phyloP scores from a whole-genome alignment of 2,329 filamentous ascomycete genomes.

The Venturia nashicola region DNA sequence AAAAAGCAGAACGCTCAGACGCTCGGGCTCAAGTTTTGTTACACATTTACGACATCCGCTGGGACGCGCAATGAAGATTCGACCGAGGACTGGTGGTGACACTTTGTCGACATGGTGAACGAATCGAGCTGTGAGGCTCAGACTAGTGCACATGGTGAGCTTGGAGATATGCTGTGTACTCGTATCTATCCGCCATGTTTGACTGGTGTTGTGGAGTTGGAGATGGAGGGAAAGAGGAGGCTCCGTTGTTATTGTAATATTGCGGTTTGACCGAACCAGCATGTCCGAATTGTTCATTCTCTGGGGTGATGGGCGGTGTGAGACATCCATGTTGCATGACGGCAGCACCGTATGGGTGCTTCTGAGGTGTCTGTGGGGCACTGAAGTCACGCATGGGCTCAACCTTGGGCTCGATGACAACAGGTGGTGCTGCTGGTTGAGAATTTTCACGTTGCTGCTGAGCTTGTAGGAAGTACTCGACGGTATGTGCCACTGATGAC shows the following conservation, averaged over 20 bases:
- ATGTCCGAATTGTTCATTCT: conserved; percentile 31
- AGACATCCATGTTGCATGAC: conserved; percentile 62
- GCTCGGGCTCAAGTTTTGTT: conserved; percentile 7
- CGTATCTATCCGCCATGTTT: conserved; percentile 22
- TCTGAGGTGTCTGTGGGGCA: conserved; percentile 69
- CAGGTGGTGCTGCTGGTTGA: conserved; percentile 38
- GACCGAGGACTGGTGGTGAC: not conserved
- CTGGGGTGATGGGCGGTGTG: conserved; percentile 76
- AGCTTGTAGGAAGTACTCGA: conserved; percentile 53
- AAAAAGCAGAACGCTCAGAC: conserved; percentile 6
- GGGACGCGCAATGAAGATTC: not conserved
- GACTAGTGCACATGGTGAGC: conserved; percentile 22
- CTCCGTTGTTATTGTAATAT: conserved; percentile 15
- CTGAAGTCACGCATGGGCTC: conserved; percentile 27
- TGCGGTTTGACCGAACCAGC: conserved; percentile 19
- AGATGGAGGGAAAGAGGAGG: conserved; percentile 23
- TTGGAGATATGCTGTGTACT: conserved; percentile 22
- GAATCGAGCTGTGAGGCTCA: conserved; percentile 4
- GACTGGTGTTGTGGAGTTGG: conserved; percentile 22
- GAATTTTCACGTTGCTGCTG: conserved; percentile 32
- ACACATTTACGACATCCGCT: conserved; percentile 1
- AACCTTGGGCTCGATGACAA: conserved; percentile 33
- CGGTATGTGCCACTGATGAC: conserved; percentile 49
- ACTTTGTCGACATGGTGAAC: not conserved
- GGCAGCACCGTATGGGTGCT: conserved; percentile 52